A percentile compares a stretch with the other conserved stretches of the same genome.
These are phyloP conservation scores for Pestalotiopsis sp. DNA, from an alignment of 2,329 filamentous ascomycete species.

Conservation along the genomic window DNA sequence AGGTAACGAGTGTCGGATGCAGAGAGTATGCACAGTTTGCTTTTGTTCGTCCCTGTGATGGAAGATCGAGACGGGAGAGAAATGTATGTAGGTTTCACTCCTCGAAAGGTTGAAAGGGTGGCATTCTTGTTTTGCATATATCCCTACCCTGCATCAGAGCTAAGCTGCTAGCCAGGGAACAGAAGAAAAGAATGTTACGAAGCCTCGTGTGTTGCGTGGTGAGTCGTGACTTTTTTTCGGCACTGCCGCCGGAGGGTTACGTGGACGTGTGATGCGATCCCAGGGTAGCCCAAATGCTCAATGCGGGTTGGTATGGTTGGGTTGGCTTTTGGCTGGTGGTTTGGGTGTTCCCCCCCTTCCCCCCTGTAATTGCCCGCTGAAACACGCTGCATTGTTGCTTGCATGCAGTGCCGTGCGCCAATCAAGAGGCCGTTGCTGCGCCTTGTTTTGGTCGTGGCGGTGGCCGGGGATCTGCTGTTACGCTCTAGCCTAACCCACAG, in stretches of 20 bases:
- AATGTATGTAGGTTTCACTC: background rate
- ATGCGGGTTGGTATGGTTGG: background rate
- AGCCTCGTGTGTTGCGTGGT: background rate
- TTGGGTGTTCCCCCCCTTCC: background rate
- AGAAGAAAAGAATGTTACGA: background rate
- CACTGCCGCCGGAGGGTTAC: slow-evolving; percentile 9
- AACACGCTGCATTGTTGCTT: background rate
- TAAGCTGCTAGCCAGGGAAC: background rate
- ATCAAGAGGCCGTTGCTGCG: background rate
- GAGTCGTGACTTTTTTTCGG: background rate
- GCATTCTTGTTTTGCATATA: background rate
- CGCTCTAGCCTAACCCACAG: background rate
- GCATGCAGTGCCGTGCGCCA: background rate
- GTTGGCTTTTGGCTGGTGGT: background rate
- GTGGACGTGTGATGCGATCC: slow-evolving; percentile 10
- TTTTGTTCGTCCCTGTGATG: background rate
- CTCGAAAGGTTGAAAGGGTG: background rate
- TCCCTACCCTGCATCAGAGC: too few species aligned
- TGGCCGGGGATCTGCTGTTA: background rate
- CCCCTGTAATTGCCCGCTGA: background rate
- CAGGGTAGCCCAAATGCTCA: background rate
- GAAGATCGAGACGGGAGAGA: background rate
- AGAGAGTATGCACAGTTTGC: background rate
- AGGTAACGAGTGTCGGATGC: slow-evolving; percentile 2
- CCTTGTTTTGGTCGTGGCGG: background rate